Evolutionary conservation across 805 yeast genomes (phyloP), one percentile per base, ranked within the genome.

Genomic region (Lipomyces starkeyi): DNA sequence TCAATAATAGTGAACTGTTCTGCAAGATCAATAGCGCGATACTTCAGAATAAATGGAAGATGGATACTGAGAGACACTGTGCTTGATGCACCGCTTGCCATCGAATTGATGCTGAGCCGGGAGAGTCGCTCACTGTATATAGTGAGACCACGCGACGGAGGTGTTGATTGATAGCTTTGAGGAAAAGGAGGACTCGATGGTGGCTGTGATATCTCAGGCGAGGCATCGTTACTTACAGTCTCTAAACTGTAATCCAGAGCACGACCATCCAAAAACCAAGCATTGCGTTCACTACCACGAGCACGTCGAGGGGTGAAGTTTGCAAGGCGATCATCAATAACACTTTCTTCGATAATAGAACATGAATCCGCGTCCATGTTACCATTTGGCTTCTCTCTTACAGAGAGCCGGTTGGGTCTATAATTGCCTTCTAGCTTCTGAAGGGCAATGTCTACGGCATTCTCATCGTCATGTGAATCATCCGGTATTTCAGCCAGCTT

Each of bases 1-100:
- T 95, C 99, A 71, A 94, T 90, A 60, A 91, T 77, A 0, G 98
- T 94, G 78, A 94, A 83, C 71, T 94, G 98, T 71, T 88, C 85
- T 5, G 96, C 93, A 37, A 95, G 79, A 0, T 85, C 80, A 64
- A 81, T 79, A 1, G 97, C 87, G 65, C 84, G 87, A 76, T 86
- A 89, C 77, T 89, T 86, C 73, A 95, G 82, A 43, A 93, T 84
- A 76, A 95, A 94, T 2, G 98, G 93, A 8, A 90, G 85, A 77
- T 95, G 99, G 63, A 54, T 71, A 59, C 58, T 74, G 71, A 63
- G 58, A 20, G 65, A 68, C 9, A 69, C 72, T 11, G 63, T 62
- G 62, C 71, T 68, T 11, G 71, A 64, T 22, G 43, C 61, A 22
- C 29, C 34, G 22, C 64, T 60, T 7, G 40, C 61, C 14, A 69